Percentiles rank a stretch among this genome's conserved stretches.
Conservation (phyloP, 352 stramenopile genomes). For the Phytophthora pini region DNA sequence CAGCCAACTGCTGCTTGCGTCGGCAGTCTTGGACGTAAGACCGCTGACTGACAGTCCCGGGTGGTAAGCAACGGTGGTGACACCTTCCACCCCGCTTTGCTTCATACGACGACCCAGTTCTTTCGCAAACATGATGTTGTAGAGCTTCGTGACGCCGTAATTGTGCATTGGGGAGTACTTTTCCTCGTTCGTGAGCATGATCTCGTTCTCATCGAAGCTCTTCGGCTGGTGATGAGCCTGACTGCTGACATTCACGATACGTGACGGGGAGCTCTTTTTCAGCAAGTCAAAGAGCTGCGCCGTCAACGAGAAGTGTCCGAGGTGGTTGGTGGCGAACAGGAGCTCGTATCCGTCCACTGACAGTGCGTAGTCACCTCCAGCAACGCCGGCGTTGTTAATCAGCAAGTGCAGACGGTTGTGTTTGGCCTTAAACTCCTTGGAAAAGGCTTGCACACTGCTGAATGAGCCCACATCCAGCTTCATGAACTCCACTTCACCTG, state of each 20-base stretch:
- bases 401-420: conserved; percentile 48
- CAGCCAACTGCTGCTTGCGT: conserved; percentile 33
- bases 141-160: conserved; percentile 48
- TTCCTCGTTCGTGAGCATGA: conserved; percentile 23
- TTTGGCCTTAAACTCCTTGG: conserved; percentile 20
- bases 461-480: conserved; percentile 48
- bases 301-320: conserved; percentile 68
- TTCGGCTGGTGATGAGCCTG: neutral
- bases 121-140: conserved; percentile 53
- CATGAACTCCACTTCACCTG: conserved; percentile 47
- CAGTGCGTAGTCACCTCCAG: conserved; percentile 35
- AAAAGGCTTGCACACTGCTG: conserved; percentile 44
- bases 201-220: conserved; percentile 23
- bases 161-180: conserved; percentile 30
- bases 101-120: conserved; percentile 51
- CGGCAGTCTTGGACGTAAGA: conserved; percentile 36
- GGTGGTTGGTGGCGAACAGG: conserved; percentile 71
- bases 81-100: conserved; percentile 13
- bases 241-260: conserved; percentile 55
- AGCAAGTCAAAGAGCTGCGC: conserved; percentile 45
- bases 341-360: conserved; percentile 49
- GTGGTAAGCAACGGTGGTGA: conserved; percentile 19
- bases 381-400: conserved; percentile 59
- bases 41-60: conserved; percentile 10
- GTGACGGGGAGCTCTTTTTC: conserved; percentile 20